These are phyloP conservation scores for Rhizopus microsporus DNA, from an alignment of 371 early-diverging fungal genomes.

Conservation along the genomic window DNA sequence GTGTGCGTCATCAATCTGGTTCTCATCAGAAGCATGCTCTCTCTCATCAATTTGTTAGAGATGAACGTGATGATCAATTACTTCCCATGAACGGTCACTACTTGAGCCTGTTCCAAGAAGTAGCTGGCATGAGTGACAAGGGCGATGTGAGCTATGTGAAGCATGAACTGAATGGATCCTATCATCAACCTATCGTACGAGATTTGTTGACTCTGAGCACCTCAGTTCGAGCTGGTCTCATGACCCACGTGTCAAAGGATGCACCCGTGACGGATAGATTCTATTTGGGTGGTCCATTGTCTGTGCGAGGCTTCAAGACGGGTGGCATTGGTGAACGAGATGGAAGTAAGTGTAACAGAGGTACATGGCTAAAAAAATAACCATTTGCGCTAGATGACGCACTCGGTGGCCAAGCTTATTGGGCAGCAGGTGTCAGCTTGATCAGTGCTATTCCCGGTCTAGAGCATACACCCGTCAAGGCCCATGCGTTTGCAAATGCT, in stretches of 20 bases:
- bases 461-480: slow-evolving; percentile 62
- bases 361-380: not conserved
- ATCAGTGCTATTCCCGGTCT: slow-evolving; percentile 79
- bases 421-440: slow-evolving; percentile 79
- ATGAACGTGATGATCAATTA: slow-evolving; percentile 72
- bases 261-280: slow-evolving; percentile 75
- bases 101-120: slow-evolving; percentile 49
- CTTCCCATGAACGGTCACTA: slow-evolving; percentile 77
- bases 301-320: slow-evolving; percentile 85
- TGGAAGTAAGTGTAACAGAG: slow-evolving; percentile 49
- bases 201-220: slow-evolving; percentile 41
- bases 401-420: slow-evolving; percentile 87
- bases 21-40: slow-evolving; percentile 80
- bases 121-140: slow-evolving; percentile 64
- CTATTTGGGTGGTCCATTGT: slow-evolving; percentile 83
- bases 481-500: slow-evolving; percentile 87
- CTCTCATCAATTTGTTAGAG: slow-evolving; percentile 64
- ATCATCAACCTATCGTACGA: slow-evolving; percentile 28
- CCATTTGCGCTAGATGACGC: slow-evolving; percentile 64
- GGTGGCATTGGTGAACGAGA: slow-evolving; percentile 88
- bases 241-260: slow-evolving; percentile 58
- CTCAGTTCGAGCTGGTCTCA: slow-evolving; percentile 54
- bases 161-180: slow-evolving; percentile 64
- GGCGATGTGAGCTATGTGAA: slow-evolving; percentile 82
- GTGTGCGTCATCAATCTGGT: slow-evolving; percentile 84